Base-by-base conservation (phyloP, 2,329 filamentous ascomycete genomes). In the Exophiala spinifera region DNA sequence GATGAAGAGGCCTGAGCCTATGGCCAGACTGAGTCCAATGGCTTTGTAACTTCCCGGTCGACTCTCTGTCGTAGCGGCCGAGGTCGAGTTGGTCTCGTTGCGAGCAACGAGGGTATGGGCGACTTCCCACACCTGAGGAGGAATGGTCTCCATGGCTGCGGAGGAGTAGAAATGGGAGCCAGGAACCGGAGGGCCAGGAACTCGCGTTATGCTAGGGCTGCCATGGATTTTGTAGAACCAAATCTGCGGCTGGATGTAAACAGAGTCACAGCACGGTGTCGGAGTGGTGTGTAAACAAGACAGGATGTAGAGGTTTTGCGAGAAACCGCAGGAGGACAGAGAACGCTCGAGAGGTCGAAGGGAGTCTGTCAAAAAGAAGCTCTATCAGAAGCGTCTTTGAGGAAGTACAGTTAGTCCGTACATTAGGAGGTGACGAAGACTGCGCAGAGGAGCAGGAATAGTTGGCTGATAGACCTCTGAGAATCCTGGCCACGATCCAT, bases 1-100 rank as follows among this genome's bases (percentile, higher is more conserved):
- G 67, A 99, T 99, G 70, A 97, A 97, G 54, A 89, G 70, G 39
- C 94, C 94, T 0, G 92, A 97, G 28, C 85, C 84, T 55, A 96
- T 80, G 14, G 94, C 94, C 33, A 99, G 78, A 19, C 84, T 79
- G 59, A 99, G 89, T 51, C 94, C 94, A 62, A 97, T 82, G 21
- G 86, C 83, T 69, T 96, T 97, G 80, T 88, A 97, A 31, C 76
- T 73, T 8, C 78, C 70, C 1, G 83, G 83, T 19, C 81, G 76
- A 8, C 61, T 63, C 39, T 53, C 57, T 31, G 39, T 14, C 28
- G 36, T 21, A 11, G 53, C 33, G n/a, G 25, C 25, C 1, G 58
- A 33, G 19, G 59, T 54, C 20, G 60, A 61, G 14, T 60, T 59
- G 48, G 58, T 60, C 33, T 60, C 60, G 51, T 60, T 61, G 31